A percentile compares a stretch with the other conserved stretches of the same genome.
Conservation (phyloP, 139 green algal species). For the Klebsormidium nitens region DNA sequence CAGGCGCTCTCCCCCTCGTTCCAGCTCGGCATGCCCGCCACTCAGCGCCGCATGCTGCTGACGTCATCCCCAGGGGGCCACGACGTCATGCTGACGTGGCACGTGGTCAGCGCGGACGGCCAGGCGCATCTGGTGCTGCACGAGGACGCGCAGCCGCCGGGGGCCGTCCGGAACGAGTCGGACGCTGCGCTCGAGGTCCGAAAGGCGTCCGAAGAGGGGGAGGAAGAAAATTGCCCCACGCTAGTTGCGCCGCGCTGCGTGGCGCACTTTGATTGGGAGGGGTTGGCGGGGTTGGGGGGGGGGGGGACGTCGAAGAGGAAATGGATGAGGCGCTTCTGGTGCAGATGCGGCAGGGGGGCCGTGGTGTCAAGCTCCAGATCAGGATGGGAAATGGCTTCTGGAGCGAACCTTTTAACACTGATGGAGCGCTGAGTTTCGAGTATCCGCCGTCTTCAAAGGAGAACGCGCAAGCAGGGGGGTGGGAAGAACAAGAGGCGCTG, state of each 20-base stretch:
- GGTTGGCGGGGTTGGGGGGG: background rate
- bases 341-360: constrained; percentile 18
- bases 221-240: background rate
- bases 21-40: too few relatives aligned
- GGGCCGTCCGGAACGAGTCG: background rate
- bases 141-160: constrained; percentile 12
- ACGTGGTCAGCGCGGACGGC: background rate
- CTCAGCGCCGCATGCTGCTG: too few relatives aligned
- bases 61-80: too few relatives aligned
- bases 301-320: constrained; percentile 5
- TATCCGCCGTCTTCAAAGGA: too few relatives aligned
- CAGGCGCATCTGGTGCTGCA: constrained; percentile 22
- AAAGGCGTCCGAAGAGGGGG: background rate
- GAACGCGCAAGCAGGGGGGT: too few relatives aligned
- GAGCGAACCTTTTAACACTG: too few relatives aligned
- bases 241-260: background rate
- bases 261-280: constrained; percentile 20
- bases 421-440: too few relatives aligned
- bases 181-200: constrained; percentile 1
- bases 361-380: too few relatives aligned
- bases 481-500: too few relatives aligned
- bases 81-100: constrained; percentile 19
- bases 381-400: too few relatives aligned
- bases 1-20: too few relatives aligned
- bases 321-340: constrained; percentile 20